Base-by-base conservation (phyloP, 2,329 filamentous ascomycete genomes). In the Nigrospora osmanthi region DNA sequence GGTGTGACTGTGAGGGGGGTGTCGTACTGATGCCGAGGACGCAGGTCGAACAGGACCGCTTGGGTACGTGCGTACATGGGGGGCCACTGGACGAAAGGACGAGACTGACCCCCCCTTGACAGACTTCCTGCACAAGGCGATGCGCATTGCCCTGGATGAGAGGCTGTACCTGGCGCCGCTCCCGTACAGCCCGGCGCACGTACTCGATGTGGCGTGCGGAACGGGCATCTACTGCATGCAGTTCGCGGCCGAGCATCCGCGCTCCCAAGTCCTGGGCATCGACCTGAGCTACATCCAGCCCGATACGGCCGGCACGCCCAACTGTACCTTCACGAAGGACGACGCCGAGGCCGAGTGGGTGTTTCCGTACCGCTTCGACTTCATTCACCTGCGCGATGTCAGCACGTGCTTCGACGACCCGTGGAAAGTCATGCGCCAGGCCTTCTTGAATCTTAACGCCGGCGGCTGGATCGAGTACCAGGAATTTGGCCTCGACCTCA, bases 211-310 rank as follows among this genome's bases (percentile, higher is more conserved):
- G 10, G 39, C 31, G 19, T 33, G 31, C n/a, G 39, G 39, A 6
- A 41, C 31, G 2, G 39, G 31, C 13, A 17, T 33, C 7, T 34
- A 31, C 31, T 17, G 31, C 31, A 17, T 33, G 17, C 9, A 41
- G 6, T 41, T 19, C 6, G 39, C 39, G 7, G 39, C 32, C 32
- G 39, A 34, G 16, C 38, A 40, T 15, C 38, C 38, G 6, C 30
- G 10, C 9, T 31, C 45, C 6, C 32, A 37, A 6, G 31, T 47
- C 11, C 28, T 47, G 10, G 46, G 46, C 4, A 47, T 16, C 10
- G 46, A 47, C 34, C 31, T 47, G 9, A 47, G 46, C 43, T 19
- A 14, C 13, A 47, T 47, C 19, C 46, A 47, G 34, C 46, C 46
- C 6, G 17, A 35, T 11, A 23, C 17, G 13, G 5, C 38, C 10